Percentiles rank a stretch among this genome's conserved stretches.
These are phyloP conservation scores for Fraxinus americana DNA, from an alignment of 257 asterid species.

Conservation along the genomic window DNA sequence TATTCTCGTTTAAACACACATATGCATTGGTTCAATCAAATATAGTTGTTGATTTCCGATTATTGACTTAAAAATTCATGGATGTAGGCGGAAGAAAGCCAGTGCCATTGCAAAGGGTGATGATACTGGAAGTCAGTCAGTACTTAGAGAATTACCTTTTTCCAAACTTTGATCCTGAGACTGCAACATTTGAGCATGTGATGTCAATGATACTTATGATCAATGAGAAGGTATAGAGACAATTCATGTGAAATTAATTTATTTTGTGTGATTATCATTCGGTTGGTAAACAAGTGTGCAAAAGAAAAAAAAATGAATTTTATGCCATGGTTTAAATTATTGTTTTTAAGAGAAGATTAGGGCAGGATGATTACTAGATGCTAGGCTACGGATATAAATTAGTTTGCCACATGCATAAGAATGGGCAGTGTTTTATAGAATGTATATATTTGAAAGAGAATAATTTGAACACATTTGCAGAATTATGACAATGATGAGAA, in stretches of 20 bases:
- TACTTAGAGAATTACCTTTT: conserved; percentile 94
- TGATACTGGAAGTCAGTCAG: conserved; percentile 98
- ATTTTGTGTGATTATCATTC: conserved; percentile 11
- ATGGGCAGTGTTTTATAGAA: background rate
- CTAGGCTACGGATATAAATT: background rate
- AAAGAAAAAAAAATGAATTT: background rate
- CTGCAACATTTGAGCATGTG: conserved; percentile 89
- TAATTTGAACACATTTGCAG: conserved; percentile 6
- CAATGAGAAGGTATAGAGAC: conserved; percentile 82
- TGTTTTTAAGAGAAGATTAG: background rate
- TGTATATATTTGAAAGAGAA: background rate
- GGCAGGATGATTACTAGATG: background rate
- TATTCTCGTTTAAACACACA: background rate
- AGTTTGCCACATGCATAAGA: conserved; percentile 8
- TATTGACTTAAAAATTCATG: conserved; percentile 23
- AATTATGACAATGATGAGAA: background rate
- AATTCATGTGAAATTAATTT: background rate
- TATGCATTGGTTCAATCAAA: conserved; percentile 17
- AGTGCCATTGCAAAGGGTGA: conserved; percentile 94
- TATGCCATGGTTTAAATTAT: background rate
- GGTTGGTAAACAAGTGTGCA: conserved; percentile 7
- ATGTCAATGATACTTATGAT: conserved; percentile 98
- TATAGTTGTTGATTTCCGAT: conserved; percentile 22
- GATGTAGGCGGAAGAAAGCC: conserved; percentile 83
- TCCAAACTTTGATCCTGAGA: conserved; percentile 93